These are phyloP conservation scores for Durio zibethinus DNA, from an alignment of 345 rosid species.

Conservation along the genomic window DNA sequence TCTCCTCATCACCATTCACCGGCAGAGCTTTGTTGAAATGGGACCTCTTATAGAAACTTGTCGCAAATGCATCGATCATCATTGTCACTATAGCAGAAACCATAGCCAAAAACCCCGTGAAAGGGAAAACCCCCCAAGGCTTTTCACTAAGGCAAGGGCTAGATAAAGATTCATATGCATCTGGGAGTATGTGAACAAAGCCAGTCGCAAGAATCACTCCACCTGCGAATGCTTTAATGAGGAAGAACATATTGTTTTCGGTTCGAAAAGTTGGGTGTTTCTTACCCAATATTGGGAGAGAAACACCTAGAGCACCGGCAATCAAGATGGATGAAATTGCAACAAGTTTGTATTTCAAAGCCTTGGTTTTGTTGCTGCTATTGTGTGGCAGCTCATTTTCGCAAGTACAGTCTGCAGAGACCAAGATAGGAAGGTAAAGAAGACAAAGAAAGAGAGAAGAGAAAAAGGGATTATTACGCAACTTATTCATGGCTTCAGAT, in stretches of 20 bases:
- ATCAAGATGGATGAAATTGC: conserved; percentile 18
- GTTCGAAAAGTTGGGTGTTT: conserved; percentile 11
- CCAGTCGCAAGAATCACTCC: conserved; percentile 53
- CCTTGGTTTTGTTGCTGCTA: neutral
- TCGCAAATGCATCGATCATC: conserved; percentile 44
- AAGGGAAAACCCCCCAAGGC: conserved; percentile 42
- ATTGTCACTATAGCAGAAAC: conserved; percentile 39
- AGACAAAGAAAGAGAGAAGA: neutral
- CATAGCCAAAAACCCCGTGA: conserved; percentile 47
- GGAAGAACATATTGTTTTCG: conserved; percentile 34
- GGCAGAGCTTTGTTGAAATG: conserved; percentile 1
- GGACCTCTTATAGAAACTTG: conserved; percentile 22
- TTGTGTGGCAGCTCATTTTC: neutral
- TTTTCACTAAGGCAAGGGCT: conserved; percentile 35
- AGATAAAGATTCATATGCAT: conserved; percentile 37
- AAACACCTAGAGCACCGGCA: conserved; percentile 20
- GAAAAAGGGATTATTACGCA: neutral
- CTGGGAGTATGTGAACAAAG: conserved; percentile 44
- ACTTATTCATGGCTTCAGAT: neutral
- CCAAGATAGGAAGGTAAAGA: neutral
- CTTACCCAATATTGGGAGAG: conserved; percentile 11
- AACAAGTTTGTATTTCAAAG: conserved; percentile 15
- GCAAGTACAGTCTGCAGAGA: conserved; percentile 8
- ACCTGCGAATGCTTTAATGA: conserved; percentile 48
- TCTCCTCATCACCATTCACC: neutral